phyloP scores from a whole-genome alignment of 148 eudicot genomes.

The Vaccinium darrowii region DNA sequence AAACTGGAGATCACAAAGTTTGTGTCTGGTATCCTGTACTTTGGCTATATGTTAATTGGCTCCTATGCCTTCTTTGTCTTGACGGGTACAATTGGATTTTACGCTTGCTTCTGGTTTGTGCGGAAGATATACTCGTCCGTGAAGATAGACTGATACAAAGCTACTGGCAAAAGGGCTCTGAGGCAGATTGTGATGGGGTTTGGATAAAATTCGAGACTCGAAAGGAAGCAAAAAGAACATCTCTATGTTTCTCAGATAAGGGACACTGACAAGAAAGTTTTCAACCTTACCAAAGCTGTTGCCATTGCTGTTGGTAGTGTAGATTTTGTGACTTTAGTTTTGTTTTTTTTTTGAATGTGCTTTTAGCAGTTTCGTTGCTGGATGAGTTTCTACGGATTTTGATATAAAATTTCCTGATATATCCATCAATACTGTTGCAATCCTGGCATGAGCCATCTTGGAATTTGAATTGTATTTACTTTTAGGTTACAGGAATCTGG shows the following conservation, averaged over 20 bases:
- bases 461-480: background rate
- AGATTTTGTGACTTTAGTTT: background rate
- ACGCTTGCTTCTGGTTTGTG: conserved; percentile 41
- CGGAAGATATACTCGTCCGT: conserved; percentile 42
- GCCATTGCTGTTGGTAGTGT: background rate
- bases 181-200: background rate
- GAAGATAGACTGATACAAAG: conserved; percentile 31
- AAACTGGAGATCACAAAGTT: conserved; percentile 42
- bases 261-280: background rate
- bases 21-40: conserved; percentile 42
- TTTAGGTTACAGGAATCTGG: background rate
- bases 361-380: background rate
- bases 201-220: background rate
- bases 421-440: background rate
- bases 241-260: background rate
- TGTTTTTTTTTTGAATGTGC: background rate
- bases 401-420: background rate
- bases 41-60: conserved; percentile 40
- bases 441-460: background rate
- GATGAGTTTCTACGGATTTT: background rate
- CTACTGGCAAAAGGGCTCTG: background rate
- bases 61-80: conserved; percentile 42
- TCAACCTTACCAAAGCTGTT: background rate
- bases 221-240: conserved; percentile 3
- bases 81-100: conserved; percentile 45